phyloP scores from a whole-genome alignment of 2,329 filamentous ascomycete species.

The Ophiostoma novo-ulmi region DNA sequence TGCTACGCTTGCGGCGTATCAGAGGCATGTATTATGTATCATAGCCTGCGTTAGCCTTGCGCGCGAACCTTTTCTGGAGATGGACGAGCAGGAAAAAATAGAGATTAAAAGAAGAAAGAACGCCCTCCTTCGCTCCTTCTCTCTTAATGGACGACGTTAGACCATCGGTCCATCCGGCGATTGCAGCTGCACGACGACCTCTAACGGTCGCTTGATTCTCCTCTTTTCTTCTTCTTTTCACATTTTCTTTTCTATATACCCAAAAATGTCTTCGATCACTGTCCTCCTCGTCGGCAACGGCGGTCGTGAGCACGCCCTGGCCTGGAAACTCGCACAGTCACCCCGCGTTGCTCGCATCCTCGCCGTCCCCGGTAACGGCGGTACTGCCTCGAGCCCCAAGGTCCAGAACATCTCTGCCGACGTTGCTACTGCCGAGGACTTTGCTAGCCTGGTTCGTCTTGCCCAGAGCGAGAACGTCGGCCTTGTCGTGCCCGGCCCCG shows the following conservation, averaged over 20 bases:
- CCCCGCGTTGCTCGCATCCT: constrained; percentile 69
- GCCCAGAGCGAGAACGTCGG: constrained; percentile 69
- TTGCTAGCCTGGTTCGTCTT: constrained; percentile 68
- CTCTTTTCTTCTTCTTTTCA: not conserved
- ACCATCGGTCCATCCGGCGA: constrained; percentile 22
- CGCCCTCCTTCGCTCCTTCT: not conserved
- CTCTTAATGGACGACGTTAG: constrained; percentile 19
- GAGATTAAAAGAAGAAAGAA: constrained; percentile 14
- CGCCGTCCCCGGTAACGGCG: constrained; percentile 75
- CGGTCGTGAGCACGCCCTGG: constrained; percentile 87
- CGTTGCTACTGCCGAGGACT: constrained; percentile 66
- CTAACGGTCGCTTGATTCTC: constrained; percentile 6
- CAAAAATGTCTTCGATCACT: constrained; percentile 25
- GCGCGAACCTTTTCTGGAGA: constrained; percentile 7
- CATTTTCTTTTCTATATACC: not conserved
- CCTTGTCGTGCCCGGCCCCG: constrained; percentile 83
- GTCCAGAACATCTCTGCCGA: constrained; percentile 61
- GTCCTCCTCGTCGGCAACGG: constrained; percentile 88
- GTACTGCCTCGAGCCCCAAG: constrained; percentile 67
- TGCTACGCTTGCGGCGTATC: constrained; percentile 13
- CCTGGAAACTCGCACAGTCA: constrained; percentile 89
- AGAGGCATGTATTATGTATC: constrained; percentile 13
- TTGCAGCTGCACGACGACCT: constrained; percentile 20
- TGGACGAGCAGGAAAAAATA: constrained; percentile 1
- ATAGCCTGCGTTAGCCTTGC: constrained; percentile 20